A percentile compares a stretch with the other conserved stretches of the same genome.
Conservation (phyloP, 2,329 filamentous ascomycete species). For the Raffaelea albimanens region DNA sequence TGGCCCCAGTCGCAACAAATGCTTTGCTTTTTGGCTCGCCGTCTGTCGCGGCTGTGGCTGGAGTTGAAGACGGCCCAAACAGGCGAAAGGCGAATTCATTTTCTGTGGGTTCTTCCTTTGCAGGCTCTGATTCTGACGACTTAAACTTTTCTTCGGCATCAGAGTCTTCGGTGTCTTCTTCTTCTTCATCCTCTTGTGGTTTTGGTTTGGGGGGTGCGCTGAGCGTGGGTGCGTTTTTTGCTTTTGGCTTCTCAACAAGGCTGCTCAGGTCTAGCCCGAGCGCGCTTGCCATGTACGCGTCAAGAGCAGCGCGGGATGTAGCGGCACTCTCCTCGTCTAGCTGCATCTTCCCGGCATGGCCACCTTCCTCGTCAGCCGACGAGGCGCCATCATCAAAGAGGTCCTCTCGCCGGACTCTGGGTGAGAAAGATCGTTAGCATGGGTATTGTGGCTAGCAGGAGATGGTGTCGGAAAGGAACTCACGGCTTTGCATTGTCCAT, state of each 20-base stretch:
- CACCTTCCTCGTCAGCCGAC: not conserved
- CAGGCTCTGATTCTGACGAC: too few species aligned
- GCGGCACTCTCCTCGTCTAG: not conserved
- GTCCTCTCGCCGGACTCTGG: constrained; percentile 10
- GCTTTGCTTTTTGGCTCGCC: too few species aligned
- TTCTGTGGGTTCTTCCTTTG: not conserved
- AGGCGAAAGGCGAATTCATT: constrained; percentile 11
- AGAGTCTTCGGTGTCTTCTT: not conserved
- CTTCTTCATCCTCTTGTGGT: not conserved
- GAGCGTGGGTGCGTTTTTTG: not conserved
- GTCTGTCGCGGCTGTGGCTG: not conserved
- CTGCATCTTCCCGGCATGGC: too few species aligned
- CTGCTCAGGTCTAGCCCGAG: constrained; percentile 3
- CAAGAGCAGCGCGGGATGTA: constrained; percentile 7
- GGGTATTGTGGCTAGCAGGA: too few species aligned
- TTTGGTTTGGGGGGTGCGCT: not conserved
- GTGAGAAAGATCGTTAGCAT: not conserved
- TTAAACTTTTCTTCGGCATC: not conserved
- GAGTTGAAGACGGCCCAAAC: constrained; percentile 5
- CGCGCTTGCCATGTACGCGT: constrained; percentile 9
- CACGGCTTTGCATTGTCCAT: constrained; percentile 5
- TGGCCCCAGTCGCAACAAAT: too few species aligned
- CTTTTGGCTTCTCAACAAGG: not conserved
- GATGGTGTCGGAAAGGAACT: not conserved
- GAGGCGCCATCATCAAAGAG: constrained; percentile 8